Conservation (phyloP, 164 flowering plant species). For the Tetrastigma voinierianum region DNA sequence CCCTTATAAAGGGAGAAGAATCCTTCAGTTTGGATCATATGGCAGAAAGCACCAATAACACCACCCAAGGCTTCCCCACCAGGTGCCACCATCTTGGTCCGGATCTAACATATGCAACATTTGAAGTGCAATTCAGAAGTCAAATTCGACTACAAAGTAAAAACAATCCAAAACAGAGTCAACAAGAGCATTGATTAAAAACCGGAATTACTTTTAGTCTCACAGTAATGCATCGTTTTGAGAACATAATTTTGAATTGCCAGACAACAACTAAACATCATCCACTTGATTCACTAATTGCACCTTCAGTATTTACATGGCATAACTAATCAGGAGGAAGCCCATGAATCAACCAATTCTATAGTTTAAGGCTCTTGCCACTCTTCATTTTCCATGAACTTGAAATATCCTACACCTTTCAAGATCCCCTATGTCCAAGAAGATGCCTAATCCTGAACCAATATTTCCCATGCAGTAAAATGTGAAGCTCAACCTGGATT, state of each 20-base stretch:
- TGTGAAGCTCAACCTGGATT: not conserved
- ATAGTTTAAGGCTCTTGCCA: too few relatives aligned
- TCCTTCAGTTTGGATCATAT: slow-evolving; percentile 84
- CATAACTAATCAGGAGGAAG: too few relatives aligned
- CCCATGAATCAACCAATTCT: too few relatives aligned
- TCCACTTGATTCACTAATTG: not conserved
- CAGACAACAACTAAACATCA: not conserved
- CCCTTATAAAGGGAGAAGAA: slow-evolving; percentile 92
- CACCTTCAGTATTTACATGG: not conserved
- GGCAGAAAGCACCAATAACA: slow-evolving; percentile 68
- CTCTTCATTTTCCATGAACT: not conserved
- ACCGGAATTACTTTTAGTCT: not conserved
- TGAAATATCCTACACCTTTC: not conserved
- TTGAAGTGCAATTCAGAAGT: not conserved
- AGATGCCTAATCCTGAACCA: not conserved
- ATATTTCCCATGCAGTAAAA: not conserved
- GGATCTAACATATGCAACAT: slow-evolving; percentile 44
- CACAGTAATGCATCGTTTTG: not conserved
- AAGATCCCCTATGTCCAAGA: not conserved
- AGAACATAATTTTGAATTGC: not conserved
- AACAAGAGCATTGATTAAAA: not conserved
- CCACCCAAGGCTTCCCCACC: slow-evolving; percentile 96
- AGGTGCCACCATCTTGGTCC: slow-evolving; percentile 91
- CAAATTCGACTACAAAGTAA: not conserved
- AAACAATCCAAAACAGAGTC: not conserved